Base-by-base conservation (phyloP, 1,284 basidiomycete genomes). In the Irpex sp. region DNA sequence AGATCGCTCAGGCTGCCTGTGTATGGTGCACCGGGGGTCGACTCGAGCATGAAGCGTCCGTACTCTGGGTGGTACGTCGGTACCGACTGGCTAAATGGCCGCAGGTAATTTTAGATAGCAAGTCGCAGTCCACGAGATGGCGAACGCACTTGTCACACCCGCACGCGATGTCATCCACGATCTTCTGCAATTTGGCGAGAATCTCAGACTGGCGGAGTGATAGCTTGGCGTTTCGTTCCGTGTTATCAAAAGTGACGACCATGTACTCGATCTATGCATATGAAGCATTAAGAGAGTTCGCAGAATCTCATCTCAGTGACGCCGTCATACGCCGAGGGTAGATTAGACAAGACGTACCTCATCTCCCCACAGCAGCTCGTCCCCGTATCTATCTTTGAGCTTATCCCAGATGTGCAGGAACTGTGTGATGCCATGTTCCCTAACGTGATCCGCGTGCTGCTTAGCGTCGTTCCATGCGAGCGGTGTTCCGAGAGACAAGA, bases 51-150 rank as follows among this genome's bases (percentile, higher is more conserved):
- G 81, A 94, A 99, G 49, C 96, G 87, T 58, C 97, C 97, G 79
- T 97, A 99, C 77, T 99, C 97, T 13, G 97, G 97, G 74, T 99
- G 97, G 74, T 97, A 99, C n/a, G 91, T 93, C 2, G 96, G 96
- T 31, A 95, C 85, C 19, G 87, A 82, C 40, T 86, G 80, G 57
- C 92, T 96, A 70, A 57, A 56, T 54, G 52, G 54, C 52, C 11
- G 58, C 31, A 54, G 65, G 47, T 4, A 65, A 63, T 62, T 61
- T 64, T 56, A 57, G 26, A 59, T 61, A 34, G 19, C 34, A 9
- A 2, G 34, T 19, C 13, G n/a, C 19, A 52, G 51, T 52, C 58
- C 49, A 62, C 44, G 34, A 60, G 40, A 57, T 15, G 34, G 8
- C 3, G 37, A 1, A 76, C 85, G 69, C 74, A 91, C 89, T 81